phyloP scores from a whole-genome alignment of 2,329 filamentous ascomycete species.

The Ophiostoma ips region DNA sequence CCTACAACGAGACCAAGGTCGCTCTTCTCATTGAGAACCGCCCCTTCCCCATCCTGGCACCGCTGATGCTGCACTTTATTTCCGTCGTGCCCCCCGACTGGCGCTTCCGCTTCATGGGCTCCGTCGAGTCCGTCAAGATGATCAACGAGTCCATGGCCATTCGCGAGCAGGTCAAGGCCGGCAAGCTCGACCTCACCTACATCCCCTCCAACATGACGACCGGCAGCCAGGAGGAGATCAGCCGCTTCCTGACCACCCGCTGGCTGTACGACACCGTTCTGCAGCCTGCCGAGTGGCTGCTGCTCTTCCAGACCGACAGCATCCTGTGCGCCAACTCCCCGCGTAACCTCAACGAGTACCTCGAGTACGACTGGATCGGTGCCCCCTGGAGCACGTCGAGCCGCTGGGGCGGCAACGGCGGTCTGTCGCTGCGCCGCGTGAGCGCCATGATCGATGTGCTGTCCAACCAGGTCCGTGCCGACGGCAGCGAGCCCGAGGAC shows the following conservation, averaged over 20 bases:
- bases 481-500: constrained; percentile 36
- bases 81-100: constrained; percentile 42
- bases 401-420: constrained; percentile 36
- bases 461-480: constrained; percentile 29
- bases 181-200: constrained; percentile 36
- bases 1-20: constrained; percentile 36
- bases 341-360: constrained; percentile 32
- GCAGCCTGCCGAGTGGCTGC: constrained; percentile 36
- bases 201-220: constrained; percentile 40
- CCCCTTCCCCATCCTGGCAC: constrained; percentile 33
- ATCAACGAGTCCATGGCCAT: constrained; percentile 33
- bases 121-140: constrained; percentile 27
- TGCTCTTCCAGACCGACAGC: constrained; percentile 41
- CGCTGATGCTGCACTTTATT: constrained; percentile 42
- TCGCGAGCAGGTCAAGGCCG: constrained; percentile 26
- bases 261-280: constrained; percentile 38
- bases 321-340: constrained; percentile 40
- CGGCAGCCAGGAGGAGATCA: constrained; percentile 36
- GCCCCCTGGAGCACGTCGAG: constrained; percentile 32
- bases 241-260: constrained; percentile 35
- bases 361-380: constrained; percentile 40
- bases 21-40: constrained; percentile 43
- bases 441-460: constrained; percentile 39
- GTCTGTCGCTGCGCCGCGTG: constrained; percentile 37
- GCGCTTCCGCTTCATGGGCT: constrained; percentile 44